A percentile compares a stretch with the other conserved stretches of the same genome.
Conservation (phyloP, 768 basidiomycete genomes). For the Termitomyces sp. region DNA sequence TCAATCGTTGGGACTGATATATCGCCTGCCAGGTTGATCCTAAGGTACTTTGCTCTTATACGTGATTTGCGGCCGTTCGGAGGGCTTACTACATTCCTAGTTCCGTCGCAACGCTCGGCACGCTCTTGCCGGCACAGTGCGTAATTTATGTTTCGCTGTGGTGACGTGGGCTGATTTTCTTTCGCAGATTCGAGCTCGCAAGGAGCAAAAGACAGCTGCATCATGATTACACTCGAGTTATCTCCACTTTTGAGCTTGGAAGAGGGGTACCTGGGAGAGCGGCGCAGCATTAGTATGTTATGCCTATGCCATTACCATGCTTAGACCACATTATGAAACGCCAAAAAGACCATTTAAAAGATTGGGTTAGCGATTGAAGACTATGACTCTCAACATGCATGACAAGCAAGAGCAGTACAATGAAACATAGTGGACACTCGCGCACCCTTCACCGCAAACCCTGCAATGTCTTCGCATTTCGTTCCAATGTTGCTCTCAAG, state of each 20-base stretch:
- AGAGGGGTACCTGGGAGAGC: slow-evolving; percentile 10
- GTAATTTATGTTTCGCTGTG: slow-evolving; percentile 24
- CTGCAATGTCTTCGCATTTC: slow-evolving; percentile 42
- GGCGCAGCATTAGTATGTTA: slow-evolving; percentile 15
- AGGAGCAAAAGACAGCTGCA: slow-evolving; percentile 54
- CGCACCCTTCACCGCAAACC: slow-evolving; percentile 22
- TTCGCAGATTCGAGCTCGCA: slow-evolving; percentile 62
- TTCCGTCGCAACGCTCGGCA: slow-evolving; percentile 82
- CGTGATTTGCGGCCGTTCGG: neutral
- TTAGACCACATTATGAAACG: slow-evolving; percentile 17
- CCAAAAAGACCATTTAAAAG: slow-evolving; percentile 17
- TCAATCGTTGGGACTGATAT: slow-evolving; percentile 2
- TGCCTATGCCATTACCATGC: slow-evolving; percentile 18
- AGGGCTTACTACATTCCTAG: slow-evolving; percentile 35
- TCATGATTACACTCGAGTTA: slow-evolving; percentile 25
- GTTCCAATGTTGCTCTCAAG: slow-evolving; percentile 63
- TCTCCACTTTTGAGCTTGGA: slow-evolving; percentile 10
- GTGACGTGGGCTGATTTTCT: slow-evolving; percentile 9
- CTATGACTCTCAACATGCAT: neutral
- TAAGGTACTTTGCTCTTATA: slow-evolving; percentile 47
- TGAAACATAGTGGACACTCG: neutral
- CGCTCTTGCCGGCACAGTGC: slow-evolving; percentile 73
- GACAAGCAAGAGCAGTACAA: neutral
- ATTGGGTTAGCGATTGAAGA: slow-evolving; percentile 4
- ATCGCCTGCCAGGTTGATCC: slow-evolving; percentile 61